A percentile compares a stretch with the other conserved stretches of the same genome.
These are phyloP conservation scores for Mucor saturninus DNA, from an alignment of 371 early-diverging fungal species.

Conservation along the genomic window DNA sequence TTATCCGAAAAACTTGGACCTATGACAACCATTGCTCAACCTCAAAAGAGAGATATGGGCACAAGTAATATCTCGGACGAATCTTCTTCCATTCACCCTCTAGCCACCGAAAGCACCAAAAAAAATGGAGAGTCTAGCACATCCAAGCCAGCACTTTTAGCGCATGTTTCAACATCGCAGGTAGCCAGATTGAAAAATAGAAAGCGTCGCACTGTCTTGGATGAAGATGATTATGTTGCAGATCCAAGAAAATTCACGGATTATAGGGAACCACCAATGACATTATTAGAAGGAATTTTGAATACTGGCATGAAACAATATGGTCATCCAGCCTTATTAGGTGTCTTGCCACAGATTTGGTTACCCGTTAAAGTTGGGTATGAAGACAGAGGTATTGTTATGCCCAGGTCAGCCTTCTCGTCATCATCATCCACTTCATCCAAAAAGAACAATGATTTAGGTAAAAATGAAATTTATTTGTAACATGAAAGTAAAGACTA, in stretches of 20 bases:
- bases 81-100: constrained; percentile 8
- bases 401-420: neutral
- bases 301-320: constrained; percentile 79
- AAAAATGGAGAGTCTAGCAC: neutral
- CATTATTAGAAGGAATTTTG: constrained; percentile 69
- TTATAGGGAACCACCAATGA: constrained; percentile 78
- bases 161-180: neutral
- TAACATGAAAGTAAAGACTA: neutral
- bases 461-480: constrained; percentile 7
- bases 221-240: constrained; percentile 76
- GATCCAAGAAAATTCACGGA: constrained; percentile 63
- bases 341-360: constrained; percentile 79
- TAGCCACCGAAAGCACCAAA: neutral
- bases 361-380: constrained; percentile 56
- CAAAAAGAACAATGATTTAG: constrained; percentile 7
- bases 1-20: constrained; percentile 52
- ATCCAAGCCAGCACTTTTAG: too few species aligned
- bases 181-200: neutral
- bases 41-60: neutral
- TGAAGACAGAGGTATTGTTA: constrained; percentile 6
- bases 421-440: constrained; percentile 6
- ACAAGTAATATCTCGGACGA: neutral
- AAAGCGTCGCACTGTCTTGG: constrained; percentile 52
- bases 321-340: constrained; percentile 73
- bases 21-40: constrained; percentile 25